Evolutionary conservation across 2,329 filamentous ascomycete genomes (phyloP), one percentile per base, ranked within the genome.

Genomic region (Penicillium capsulatum): DNA sequence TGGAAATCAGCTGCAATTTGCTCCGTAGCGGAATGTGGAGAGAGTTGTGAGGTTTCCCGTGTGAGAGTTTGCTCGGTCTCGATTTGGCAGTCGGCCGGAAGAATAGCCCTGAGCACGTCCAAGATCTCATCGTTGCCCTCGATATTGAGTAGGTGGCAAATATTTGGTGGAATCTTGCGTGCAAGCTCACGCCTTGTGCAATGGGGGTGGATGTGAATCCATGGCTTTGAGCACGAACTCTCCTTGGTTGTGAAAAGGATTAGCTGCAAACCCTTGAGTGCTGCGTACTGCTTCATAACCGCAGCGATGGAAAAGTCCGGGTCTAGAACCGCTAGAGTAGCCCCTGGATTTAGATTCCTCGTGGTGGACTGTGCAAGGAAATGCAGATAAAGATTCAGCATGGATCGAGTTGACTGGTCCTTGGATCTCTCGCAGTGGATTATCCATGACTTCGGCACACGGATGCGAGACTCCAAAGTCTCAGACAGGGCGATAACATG

Each of bases 301-400:
- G 44, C 28, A 3, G 46, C 36, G 1, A 54, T n/a, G 1, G 50
- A 48, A n/a, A 48, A 51, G 4, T 52, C 50, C 1, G 48, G 42
- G 7, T 54, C 48, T 7, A 54, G n/a, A 5, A 53, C 42, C 3
- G 34, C 50, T 7, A 54, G 13, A 1, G 22, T 24, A 4, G 20
- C 39, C 3, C 51, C 51, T 2, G 46, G 31, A 1, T 20, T 20
- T 2, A 47, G 28, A 3, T 42, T 30, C 1, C 40, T 34, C 4
- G 51, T 7, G 11, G 51, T 32, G 7, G 48, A 40, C 3, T 42
- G 27, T 15, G 36, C 35, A 2, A 54, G 19, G 13, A 54, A 36
- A 17, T 51, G 28, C 1, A 31, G 31, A 22, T 53, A 51, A 2
- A 53, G 24, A 4, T 39, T 39, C 15, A 53, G 9, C 36, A 53